Base-by-base conservation (phyloP, 2,329 filamentous ascomycete genomes). In the Ceratocystis diversiconidia region DNA sequence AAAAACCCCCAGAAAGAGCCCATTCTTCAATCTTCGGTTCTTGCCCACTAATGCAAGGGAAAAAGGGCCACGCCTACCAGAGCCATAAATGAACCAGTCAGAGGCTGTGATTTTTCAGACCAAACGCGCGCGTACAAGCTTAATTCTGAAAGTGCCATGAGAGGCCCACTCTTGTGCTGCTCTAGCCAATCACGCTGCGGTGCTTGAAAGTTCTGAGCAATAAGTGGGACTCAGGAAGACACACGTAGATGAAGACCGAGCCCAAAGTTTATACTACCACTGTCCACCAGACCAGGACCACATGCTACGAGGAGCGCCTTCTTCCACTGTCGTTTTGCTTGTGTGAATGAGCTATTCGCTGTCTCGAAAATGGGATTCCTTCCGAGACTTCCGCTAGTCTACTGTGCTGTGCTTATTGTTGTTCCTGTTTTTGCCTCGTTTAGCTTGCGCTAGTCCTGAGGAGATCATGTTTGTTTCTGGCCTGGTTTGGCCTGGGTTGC, bases 121-220 rank as follows among this genome's bases (percentile, higher is more conserved):
- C 52, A 57, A 57, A 57, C 52, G 52, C 52, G 52, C 52, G 52
- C 52, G 52, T 57, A 57, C 17, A 50, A 50, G 25, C 12, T 57
- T 15, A 55, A 28, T 28, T 12, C 52, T 12, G 25, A n/a, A 17
- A 57, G 22, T 50, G 46, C 17, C 46, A 41, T 41, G 10, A n/a
- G n/a, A 10, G 6, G 7, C 25, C 52, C 7, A 10, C 46, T 22
- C 7, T 57, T 57, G 8, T 30, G 25, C 22, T 15, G 25, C 15
- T 15, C 46, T 15, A 25, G 52, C 52, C 52, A 57, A 57, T 57
- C 52, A 57, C 10, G 12, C 4, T 17, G 10, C 3, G 15, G 5
- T 28, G 17, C 52, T 28, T 57, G 46, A 22, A 50, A 50, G 22
- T 50, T 22, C n/a, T 19, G 46, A n/a, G 22, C 17, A 50, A 19